A percentile compares a stretch with the other conserved stretches of the same genome.
Evolutionary conservation across 1,284 basidiomycete genomes (phyloP).

Genomic region (Omphalotus olearius): DNA sequence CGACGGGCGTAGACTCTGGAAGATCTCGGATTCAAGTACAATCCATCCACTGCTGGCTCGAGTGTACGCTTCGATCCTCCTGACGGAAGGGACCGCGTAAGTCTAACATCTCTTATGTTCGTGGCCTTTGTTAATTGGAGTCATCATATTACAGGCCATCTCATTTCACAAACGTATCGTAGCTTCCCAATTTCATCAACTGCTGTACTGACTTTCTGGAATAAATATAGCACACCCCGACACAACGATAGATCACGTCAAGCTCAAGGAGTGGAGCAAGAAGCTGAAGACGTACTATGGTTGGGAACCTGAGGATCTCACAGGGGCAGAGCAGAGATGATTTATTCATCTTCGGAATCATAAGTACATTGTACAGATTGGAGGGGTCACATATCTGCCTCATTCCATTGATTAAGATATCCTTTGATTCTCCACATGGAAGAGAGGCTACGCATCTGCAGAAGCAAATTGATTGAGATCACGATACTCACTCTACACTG

Average conservation of each 20-base stretch:
- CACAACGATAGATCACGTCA: slow-evolving; percentile 49
- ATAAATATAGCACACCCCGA: slow-evolving; percentile 62
- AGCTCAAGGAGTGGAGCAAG: slow-evolving; percentile 52
- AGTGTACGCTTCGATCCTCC: slow-evolving; percentile 79
- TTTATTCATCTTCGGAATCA: not conserved
- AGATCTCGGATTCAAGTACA: slow-evolving; percentile 71
- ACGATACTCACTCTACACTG: not conserved
- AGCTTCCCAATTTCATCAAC: not conserved
- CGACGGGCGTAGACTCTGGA: slow-evolving; percentile 53
- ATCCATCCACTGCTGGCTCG: slow-evolving; percentile 73
- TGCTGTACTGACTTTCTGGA: not conserved
- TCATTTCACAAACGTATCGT: slow-evolving; percentile 73
- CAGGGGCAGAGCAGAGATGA: not conserved
- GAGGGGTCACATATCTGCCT: not conserved
- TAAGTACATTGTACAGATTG: not conserved
- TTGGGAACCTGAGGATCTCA: slow-evolving; percentile 63
- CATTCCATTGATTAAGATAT: slow-evolving; percentile 22
- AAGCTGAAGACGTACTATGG: slow-evolving; percentile 61
- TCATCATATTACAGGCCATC: slow-evolving; percentile 48
- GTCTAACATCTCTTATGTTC: slow-evolving; percentile 8
- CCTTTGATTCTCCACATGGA: slow-evolving; percentile 30
- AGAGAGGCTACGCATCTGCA: slow-evolving; percentile 7
- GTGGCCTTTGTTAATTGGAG: slow-evolving; percentile 10
- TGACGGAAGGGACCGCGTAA: slow-evolving; percentile 42
- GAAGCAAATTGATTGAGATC: not conserved